These are phyloP conservation scores for Stemphylium vesicarium DNA, from an alignment of 2,329 filamentous ascomycete species.

Conservation along the genomic window DNA sequence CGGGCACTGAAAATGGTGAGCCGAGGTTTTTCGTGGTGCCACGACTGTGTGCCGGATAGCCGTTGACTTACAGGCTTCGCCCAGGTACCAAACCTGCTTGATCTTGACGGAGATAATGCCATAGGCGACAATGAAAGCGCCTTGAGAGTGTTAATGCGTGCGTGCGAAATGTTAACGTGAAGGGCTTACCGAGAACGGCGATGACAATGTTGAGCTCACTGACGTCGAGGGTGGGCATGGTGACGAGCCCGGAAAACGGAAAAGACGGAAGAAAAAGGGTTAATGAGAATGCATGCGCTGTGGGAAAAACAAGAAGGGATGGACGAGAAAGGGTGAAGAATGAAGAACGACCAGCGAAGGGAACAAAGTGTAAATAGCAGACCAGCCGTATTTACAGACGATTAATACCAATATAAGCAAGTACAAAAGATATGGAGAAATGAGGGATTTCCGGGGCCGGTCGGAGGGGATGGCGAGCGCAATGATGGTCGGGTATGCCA, in stretches of 20 bases:
- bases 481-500: conserved; percentile 7
- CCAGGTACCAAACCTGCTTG: conserved; percentile 61
- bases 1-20: conserved; percentile 32
- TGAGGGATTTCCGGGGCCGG: conserved; percentile 5
- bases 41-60: background rate
- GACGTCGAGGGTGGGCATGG: conserved; percentile 57
- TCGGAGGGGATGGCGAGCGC: conserved; percentile 2
- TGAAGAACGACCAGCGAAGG: conserved; percentile 1
- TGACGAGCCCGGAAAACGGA: background rate
- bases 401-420: conserved; percentile 11
- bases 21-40: background rate
- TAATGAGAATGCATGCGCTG: conserved; percentile 2
- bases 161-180: background rate
- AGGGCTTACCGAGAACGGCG: conserved; percentile 51
- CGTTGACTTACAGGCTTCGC: conserved; percentile 57
- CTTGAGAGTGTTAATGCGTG: conserved; percentile 29
- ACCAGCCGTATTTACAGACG: conserved; percentile 11
- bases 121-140: conserved; percentile 57
- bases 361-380: conserved; percentile 6
- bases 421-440: conserved; percentile 7
- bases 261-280: background rate
- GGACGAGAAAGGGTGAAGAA: background rate
- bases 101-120: conserved; percentile 61
- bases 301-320: background rate
- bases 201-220: conserved; percentile 62